Conservation (phyloP, 208 protist species). For the Lotmaria passim region DNA sequence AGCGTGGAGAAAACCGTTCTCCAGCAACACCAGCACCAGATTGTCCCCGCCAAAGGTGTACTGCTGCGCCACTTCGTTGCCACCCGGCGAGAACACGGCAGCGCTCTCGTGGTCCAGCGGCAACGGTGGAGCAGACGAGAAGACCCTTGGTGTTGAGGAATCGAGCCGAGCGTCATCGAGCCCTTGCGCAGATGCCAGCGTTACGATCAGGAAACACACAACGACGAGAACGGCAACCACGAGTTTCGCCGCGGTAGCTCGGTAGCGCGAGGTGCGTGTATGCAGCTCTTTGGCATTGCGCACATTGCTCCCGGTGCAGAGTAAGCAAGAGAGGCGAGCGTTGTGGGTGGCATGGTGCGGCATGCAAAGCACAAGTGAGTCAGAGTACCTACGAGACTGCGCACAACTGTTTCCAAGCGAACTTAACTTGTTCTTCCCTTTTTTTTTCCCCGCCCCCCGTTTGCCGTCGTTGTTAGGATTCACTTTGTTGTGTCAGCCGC, state of each 20-base stretch:
- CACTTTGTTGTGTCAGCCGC: too few relatives aligned
- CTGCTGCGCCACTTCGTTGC: slow-evolving; percentile 36
- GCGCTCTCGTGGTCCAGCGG: too few relatives aligned
- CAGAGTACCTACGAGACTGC: too few relatives aligned
- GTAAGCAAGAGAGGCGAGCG: not conserved
- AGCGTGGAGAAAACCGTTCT: slow-evolving; percentile 51
- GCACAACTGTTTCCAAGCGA: too few relatives aligned
- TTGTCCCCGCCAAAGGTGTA: slow-evolving; percentile 41
- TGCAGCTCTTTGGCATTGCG: not conserved
- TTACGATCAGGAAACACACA: not conserved
- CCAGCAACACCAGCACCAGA: slow-evolving; percentile 55
- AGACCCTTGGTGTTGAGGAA: not conserved
- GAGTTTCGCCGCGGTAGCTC: not conserved
- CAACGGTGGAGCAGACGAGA: not conserved
- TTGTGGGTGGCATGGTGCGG: not conserved
- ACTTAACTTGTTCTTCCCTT: too few relatives aligned
- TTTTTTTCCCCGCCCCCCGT: too few relatives aligned
- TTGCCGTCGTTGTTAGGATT: too few relatives aligned
- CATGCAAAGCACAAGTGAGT: slow-evolving; percentile 7
- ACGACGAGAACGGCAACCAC: not conserved
- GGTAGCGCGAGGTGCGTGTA: not conserved
- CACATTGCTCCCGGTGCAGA: not conserved
- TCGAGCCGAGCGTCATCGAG: not conserved
- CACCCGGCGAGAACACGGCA: not conserved
- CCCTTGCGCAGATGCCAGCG: not conserved